phyloP scores from a whole-genome alignment of 371 early-diverging fungal genomes.

The Synchytrium microbalum region DNA sequence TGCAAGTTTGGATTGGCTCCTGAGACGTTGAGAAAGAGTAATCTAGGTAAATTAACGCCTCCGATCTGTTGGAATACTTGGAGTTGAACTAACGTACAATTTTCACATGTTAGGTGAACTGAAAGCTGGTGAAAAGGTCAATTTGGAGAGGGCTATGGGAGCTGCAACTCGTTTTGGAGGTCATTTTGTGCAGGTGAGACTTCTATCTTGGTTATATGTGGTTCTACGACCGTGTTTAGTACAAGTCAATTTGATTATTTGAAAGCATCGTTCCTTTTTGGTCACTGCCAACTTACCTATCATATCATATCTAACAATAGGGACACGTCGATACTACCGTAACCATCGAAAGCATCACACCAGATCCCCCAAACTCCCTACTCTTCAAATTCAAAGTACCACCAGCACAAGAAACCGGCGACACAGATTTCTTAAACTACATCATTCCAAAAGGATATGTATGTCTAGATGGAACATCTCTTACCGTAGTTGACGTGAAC shows the following conservation, averaged over 20 bases:
- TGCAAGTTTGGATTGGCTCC: slow-evolving; percentile 92
- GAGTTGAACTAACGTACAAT: background rate
- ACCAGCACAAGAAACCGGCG: slow-evolving; percentile 23
- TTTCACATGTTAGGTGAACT: slow-evolving; percentile 49
- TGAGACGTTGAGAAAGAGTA: slow-evolving; percentile 85
- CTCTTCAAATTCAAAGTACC: slow-evolving; percentile 66
- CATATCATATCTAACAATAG: slow-evolving; percentile 11
- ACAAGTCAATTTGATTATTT: no score
- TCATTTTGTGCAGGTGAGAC: slow-evolving; percentile 79
- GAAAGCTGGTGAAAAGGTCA: slow-evolving; percentile 70
- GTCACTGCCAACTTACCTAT: background rate
- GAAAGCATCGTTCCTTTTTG: background rate
- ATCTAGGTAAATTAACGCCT: slow-evolving; percentile 53
- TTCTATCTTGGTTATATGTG: background rate
- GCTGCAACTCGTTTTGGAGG: slow-evolving; percentile 86
- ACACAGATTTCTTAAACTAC: slow-evolving; percentile 61
- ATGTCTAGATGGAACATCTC: slow-evolving; percentile 84
- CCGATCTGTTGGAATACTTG: background rate
- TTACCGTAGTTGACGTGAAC: slow-evolving; percentile 89
- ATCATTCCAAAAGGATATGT: slow-evolving; percentile 94
- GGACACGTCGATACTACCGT: slow-evolving; percentile 91
- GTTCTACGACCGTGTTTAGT: no score
- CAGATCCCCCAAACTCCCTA: slow-evolving; percentile 79
- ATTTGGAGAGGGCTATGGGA: slow-evolving; percentile 83
- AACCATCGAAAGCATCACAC: slow-evolving; percentile 57